Evolutionary conservation across 805 yeast species (phyloP), one percentile per base, ranked within the genome.

Genomic region (Metschnikowia chrysomelidarum): DNA sequence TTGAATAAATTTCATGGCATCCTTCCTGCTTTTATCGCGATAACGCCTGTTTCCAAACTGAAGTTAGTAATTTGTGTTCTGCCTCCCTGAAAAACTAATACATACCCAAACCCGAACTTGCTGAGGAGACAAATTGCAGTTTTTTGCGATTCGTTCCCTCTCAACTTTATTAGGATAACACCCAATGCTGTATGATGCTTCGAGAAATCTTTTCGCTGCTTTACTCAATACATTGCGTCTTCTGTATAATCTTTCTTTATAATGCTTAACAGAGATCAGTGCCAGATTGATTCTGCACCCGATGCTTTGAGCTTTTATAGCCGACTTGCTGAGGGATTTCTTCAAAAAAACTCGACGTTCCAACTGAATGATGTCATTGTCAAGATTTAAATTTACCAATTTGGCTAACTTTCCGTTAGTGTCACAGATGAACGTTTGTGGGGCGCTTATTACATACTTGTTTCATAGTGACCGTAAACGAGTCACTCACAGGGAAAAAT

Each of bases 91-190:
- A 4, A 15, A n/a, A 24, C 11, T 5, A 12, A 20, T 36, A 54
- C 60, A 24, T 50, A 56, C 61, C 67, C 67, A 60, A 2, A 57
- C 60, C 7, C 65, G 45, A 2, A 61, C 62, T 40, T 60, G 64
- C 4, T 50, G 34, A 2, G 54, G 49, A 1, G 57, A 44, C 6
- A 59, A 30, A 2, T 53, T 53, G 32, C 58, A 53, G 30, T 47
- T 51, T 15, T 53, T 48, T 2, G 64, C 62, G 14, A 61, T 52
- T 4, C 50, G 21, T 16, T 48, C 46, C 16, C 63, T 42, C 17
- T 60, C 64, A 18, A 36, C 36, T 14, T 54, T 49, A 26, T 54
- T 57, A 0, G 65, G 64, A 9, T 50, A 35, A n/a, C 21, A 22
- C 5, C 34, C 33, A 15, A 16, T 13, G 12, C 23, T 24, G 13